Percentiles rank a stretch among this genome's conserved stretches.
These are phyloP conservation scores for Crithidia fasciculata DNA, from an alignment of 208 protist species.

Conservation along the genomic window DNA sequence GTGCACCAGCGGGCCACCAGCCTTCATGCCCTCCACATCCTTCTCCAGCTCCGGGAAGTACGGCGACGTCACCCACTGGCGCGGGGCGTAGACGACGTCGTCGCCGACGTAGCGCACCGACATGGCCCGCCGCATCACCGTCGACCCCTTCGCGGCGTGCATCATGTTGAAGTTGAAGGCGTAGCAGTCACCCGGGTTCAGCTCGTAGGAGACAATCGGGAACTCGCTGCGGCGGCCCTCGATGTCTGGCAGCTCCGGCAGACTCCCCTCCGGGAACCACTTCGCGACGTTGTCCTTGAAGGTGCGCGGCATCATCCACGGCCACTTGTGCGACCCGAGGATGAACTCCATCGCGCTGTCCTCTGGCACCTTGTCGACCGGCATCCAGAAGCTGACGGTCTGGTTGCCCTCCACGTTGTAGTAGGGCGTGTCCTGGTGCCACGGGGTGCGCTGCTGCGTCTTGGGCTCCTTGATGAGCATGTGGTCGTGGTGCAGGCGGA, in stretches of 20 bases:
- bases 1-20: slow-evolving; percentile 20
- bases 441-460: slow-evolving; percentile 45
- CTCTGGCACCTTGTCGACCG: slow-evolving; percentile 39
- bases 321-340: slow-evolving; percentile 44
- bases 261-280: slow-evolving; percentile 50
- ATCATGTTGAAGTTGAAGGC: slow-evolving; percentile 53
- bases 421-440: slow-evolving; percentile 60
- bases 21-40: slow-evolving; percentile 19
- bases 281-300: slow-evolving; percentile 55
- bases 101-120: slow-evolving; percentile 47
- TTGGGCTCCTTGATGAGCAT: slow-evolving; percentile 54
- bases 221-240: slow-evolving; percentile 35
- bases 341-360: slow-evolving; percentile 58
- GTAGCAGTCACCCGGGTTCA: slow-evolving; percentile 44
- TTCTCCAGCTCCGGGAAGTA: slow-evolving; percentile 44
- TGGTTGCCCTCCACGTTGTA: slow-evolving; percentile 62
- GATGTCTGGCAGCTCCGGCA: slow-evolving; percentile 46
- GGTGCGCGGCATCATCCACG: slow-evolving; percentile 49
- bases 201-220: slow-evolving; percentile 29
- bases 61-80: slow-evolving; percentile 47
- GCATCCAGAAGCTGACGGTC: slow-evolving; percentile 57
- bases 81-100: slow-evolving; percentile 41
- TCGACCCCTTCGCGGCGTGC: slow-evolving; percentile 43
- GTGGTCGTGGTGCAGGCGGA: slow-evolving; percentile 53
- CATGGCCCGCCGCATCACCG: slow-evolving; percentile 39